phyloP scores from a whole-genome alignment of 2,329 filamentous ascomycete genomes.

The Diaporthe longicolla region DNA sequence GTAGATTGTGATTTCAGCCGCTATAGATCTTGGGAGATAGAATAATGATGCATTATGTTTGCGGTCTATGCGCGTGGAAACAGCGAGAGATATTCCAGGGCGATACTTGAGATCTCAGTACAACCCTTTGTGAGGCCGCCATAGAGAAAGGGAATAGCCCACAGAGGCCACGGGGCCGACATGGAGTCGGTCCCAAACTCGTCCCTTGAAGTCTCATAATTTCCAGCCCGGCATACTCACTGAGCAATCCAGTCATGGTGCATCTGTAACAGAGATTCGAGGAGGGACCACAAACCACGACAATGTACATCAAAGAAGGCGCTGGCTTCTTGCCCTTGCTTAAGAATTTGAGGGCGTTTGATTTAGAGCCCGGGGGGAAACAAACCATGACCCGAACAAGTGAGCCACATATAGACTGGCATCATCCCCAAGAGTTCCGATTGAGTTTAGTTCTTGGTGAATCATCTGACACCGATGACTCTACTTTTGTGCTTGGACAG shows the following conservation, averaged over 20 bases:
- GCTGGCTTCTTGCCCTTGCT: too few species aligned
- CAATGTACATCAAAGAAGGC: too few species aligned
- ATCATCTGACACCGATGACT: neutral
- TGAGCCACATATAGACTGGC: neutral
- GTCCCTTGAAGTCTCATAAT: neutral
- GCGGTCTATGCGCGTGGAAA: neutral
- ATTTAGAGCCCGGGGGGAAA: too few species aligned
- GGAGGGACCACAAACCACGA: too few species aligned
- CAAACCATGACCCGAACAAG: neutral
- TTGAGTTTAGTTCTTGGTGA: neutral
- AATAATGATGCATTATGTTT: neutral
- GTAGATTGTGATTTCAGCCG: neutral
- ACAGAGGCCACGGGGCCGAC: neutral
- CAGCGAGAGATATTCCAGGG: neutral
- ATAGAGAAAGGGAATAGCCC: neutral
- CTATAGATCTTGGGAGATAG: neutral
- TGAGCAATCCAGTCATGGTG: too few species aligned
- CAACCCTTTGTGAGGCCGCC: fast-evolving
- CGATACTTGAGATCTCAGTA: too few species aligned
- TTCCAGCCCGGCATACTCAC: too few species aligned
- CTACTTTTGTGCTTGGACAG: neutral
- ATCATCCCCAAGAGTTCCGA: neutral
- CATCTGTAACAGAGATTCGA: too few species aligned
- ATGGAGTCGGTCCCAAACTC: too few species aligned
- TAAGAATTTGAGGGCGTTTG: too few species aligned